Percentiles rank a stretch among this genome's conserved stretches.
phyloP scores from a whole-genome alignment of 768 basidiomycete genomes.

The Agrocybe pediades region DNA sequence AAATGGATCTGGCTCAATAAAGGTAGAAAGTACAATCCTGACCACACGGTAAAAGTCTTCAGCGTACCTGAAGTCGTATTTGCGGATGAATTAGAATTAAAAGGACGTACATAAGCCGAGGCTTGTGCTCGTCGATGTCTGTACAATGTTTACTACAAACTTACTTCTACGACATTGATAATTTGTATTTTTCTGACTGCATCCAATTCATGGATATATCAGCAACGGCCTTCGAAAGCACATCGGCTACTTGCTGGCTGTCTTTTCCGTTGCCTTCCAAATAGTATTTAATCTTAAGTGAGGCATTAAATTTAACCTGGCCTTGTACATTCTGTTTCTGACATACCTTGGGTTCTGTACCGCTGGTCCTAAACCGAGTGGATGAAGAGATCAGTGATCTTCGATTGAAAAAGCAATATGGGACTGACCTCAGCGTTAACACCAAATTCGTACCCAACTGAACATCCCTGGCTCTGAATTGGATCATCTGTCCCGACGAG shows the following conservation, averaged over 20 bases:
- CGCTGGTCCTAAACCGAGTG: slow-evolving; percentile 63
- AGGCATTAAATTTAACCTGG: neutral
- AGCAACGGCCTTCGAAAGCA: slow-evolving; percentile 57
- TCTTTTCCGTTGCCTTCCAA: slow-evolving; percentile 75
- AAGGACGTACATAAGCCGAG: neutral
- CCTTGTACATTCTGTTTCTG: neutral
- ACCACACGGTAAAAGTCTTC: slow-evolving; percentile 30
- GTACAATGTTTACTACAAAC: neutral
- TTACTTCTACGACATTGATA: slow-evolving; percentile 13
- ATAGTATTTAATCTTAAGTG: slow-evolving; percentile 80
- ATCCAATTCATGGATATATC: slow-evolving; percentile 73
- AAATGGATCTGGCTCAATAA: slow-evolving; percentile 55
- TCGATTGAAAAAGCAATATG: neutral
- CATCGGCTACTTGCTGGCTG: slow-evolving; percentile 40
- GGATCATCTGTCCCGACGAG: slow-evolving; percentile 86
- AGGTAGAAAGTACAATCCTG: slow-evolving; percentile 14
- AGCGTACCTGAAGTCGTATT: slow-evolving; percentile 37
- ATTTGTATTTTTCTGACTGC: slow-evolving; percentile 49
- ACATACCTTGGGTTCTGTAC: slow-evolving; percentile 85
- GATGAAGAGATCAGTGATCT: neutral
- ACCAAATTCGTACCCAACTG: slow-evolving; percentile 50
- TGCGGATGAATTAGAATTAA: slow-evolving; percentile 35
- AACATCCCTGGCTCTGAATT: slow-evolving; percentile 59
- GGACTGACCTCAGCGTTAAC: slow-evolving; percentile 66
- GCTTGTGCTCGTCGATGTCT: neutral